These are phyloP conservation scores for Sclerotinia glacialis DNA, from an alignment of 2,329 filamentous ascomycete genomes.

Conservation along the genomic window DNA sequence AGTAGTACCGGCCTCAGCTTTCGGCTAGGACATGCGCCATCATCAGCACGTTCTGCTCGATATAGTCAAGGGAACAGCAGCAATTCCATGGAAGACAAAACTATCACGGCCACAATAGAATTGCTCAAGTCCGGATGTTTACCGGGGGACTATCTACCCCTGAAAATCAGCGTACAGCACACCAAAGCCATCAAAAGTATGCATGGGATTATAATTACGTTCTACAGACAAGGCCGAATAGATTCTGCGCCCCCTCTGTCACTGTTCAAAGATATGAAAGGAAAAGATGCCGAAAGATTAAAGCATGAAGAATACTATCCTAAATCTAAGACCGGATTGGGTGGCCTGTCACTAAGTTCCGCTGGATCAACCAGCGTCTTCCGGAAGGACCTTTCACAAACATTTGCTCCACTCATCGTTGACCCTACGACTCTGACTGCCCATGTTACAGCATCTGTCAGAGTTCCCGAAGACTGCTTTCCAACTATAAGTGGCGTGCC, in stretches of 20 bases:
- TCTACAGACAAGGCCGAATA: constrained; percentile 87
- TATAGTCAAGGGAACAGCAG: constrained; percentile 51
- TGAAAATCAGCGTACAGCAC: constrained; percentile 81
- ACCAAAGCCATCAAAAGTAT: constrained; percentile 87
- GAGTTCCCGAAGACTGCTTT: constrained; percentile 86
- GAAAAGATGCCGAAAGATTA: constrained; percentile 63
- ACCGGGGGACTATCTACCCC: constrained; percentile 76
- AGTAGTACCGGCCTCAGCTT: constrained; percentile 47
- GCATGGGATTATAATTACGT: constrained; percentile 86
- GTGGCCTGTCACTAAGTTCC: constrained; percentile 81
- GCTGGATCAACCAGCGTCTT: constrained; percentile 89
- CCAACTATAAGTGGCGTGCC: constrained; percentile 89
- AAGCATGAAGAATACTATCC: constrained; percentile 78
- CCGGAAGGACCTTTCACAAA: constrained; percentile 88
- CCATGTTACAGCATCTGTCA: constrained; percentile 76
- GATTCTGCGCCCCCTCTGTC: constrained; percentile 65
- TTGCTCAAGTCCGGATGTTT: constrained; percentile 79
- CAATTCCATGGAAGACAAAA: constrained; percentile 61
- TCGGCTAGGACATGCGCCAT: constrained; percentile 40
- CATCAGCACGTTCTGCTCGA: constrained; percentile 42
- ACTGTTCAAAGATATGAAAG: constrained; percentile 50
- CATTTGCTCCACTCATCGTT: constrained; percentile 82
- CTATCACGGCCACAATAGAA: constrained; percentile 83
- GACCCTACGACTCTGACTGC: constrained; percentile 76
- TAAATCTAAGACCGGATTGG: constrained; percentile 80